Evolutionary conservation across 495 filamentous ascomycete species (phyloP).

Genomic region (Trichocladium antarcticum): DNA sequence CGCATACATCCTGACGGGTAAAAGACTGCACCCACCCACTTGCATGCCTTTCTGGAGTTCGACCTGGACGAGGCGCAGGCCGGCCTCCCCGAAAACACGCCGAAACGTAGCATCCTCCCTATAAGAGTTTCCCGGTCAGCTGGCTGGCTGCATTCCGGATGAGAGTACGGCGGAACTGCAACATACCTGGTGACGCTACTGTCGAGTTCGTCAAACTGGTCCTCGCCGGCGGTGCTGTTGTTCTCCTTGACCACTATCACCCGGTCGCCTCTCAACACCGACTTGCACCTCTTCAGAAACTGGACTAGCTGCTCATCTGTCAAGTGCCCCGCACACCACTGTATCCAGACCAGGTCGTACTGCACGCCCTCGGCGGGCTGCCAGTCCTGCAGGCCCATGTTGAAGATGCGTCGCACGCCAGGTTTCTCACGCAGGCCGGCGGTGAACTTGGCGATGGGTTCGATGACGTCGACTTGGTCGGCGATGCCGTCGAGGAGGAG

Average conservation of each 20-base stretch:
- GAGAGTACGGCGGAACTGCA: not conserved
- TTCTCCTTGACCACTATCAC: conserved; percentile 86
- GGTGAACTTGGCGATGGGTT: conserved; percentile 50
- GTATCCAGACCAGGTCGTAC: conserved; percentile 61
- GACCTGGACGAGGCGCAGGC: conserved; percentile 51
- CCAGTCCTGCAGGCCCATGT: conserved; percentile 69
- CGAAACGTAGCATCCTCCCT: conserved; percentile 62
- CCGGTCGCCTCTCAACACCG: conserved; percentile 38
- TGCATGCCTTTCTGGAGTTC: conserved; percentile 72
- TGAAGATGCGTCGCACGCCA: conserved; percentile 52
- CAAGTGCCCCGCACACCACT: conserved; percentile 90
- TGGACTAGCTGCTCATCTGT: conserved; percentile 64
- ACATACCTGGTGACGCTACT: conserved; percentile 60
- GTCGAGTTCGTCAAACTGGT: conserved; percentile 69
- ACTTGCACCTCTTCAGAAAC: conserved; percentile 53
- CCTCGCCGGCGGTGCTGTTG: conserved; percentile 48
- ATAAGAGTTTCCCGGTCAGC: not conserved
- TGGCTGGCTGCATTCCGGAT: not conserved
- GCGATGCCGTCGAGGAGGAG: conserved; percentile 18
- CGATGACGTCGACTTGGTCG: conserved; percentile 36
- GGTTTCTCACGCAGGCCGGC: conserved; percentile 30
- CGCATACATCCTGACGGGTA: conserved; percentile 63
- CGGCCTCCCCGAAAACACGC: conserved; percentile 56
- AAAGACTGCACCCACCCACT: conserved; percentile 46
- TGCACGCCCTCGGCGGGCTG: conserved; percentile 38